Evolutionary conservation across 2,329 filamentous ascomycete genomes (phyloP).

Genomic region (Colletotrichum sp.): DNA sequence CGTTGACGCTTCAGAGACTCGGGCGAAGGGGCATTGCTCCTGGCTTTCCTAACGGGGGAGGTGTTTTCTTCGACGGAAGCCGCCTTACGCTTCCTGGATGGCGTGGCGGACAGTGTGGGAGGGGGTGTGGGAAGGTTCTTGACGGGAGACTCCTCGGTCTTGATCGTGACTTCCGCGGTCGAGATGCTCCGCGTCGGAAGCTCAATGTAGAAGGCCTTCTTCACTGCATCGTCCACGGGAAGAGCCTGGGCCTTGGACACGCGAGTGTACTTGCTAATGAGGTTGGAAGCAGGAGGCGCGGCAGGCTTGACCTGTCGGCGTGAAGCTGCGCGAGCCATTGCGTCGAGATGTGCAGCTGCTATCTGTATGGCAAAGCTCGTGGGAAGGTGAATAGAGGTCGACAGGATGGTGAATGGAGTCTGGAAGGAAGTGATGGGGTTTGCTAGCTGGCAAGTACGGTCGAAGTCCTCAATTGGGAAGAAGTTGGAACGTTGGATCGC

Average conservation of each 20-base stretch:
- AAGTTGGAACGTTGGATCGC: neutral
- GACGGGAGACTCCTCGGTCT: slow-evolving; percentile 4
- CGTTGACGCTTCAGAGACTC: slow-evolving; percentile 18
- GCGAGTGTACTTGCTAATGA: slow-evolving; percentile 21
- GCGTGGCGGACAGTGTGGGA: neutral
- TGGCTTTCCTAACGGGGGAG: neutral
- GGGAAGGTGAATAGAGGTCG: neutral
- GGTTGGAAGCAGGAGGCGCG: slow-evolving; percentile 1
- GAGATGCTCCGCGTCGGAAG: slow-evolving; percentile 4
- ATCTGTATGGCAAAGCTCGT: neutral
- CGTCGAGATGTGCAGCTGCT: slow-evolving; percentile 1
- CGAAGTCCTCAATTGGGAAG: neutral
- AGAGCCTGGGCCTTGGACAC: slow-evolving; percentile 16
- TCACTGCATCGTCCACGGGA: neutral
- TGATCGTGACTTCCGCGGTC: neutral
- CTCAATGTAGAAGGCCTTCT: slow-evolving; percentile 18
- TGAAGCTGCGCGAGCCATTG: slow-evolving; percentile 21
- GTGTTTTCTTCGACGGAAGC: slow-evolving; percentile 8
- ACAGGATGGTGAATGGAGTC: neutral
- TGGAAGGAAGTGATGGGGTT: neutral
- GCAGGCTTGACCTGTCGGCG: slow-evolving; percentile 20
- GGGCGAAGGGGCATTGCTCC: neutral
- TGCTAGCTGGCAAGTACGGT: neutral
- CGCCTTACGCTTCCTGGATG: slow-evolving; percentile 21
- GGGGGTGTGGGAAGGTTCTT: neutral